Evolutionary conservation across 2,329 filamentous ascomycete genomes (phyloP).

Genomic region (Aspergillus bombycis): DNA sequence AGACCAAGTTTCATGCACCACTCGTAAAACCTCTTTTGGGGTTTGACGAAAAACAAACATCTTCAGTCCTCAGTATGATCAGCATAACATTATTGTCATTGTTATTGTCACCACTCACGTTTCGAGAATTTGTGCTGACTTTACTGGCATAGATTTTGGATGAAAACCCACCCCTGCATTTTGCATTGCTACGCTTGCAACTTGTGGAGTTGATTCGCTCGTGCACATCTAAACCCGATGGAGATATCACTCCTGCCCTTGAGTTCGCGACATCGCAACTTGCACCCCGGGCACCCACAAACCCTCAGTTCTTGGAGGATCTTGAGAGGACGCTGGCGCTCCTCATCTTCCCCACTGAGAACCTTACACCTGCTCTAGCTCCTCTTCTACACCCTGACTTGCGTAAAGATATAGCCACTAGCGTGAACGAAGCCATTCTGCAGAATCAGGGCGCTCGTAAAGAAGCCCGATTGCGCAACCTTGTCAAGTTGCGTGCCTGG

Average conservation of each 20-base stretch:
- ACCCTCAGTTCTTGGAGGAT: slow-evolving; percentile 78
- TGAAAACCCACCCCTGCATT: slow-evolving; percentile 79
- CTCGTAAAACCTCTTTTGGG: slow-evolving; percentile 83
- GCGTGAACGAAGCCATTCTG: slow-evolving; percentile 88
- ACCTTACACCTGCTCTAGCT: slow-evolving; percentile 73
- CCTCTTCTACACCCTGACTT: slow-evolving; percentile 78
- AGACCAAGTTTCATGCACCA: slow-evolving; percentile 99
- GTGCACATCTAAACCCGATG: slow-evolving; percentile 66
- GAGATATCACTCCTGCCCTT: slow-evolving; percentile 78
- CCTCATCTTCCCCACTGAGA: slow-evolving; percentile 83
- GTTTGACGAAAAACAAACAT: slow-evolving; percentile 81
- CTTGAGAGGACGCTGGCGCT: slow-evolving; percentile 92
- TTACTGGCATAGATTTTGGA: slow-evolving; percentile 76
- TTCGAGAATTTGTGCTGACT: slow-evolving; percentile 27
- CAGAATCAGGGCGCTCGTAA: slow-evolving; percentile 70
- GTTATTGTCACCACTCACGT: slow-evolving; percentile 12
- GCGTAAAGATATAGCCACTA: slow-evolving; percentile 78
- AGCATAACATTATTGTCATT: slow-evolving; percentile 33
- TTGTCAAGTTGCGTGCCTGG: slow-evolving; percentile 84
- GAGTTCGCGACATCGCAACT: slow-evolving; percentile 87
- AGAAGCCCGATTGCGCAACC: slow-evolving; percentile 78
- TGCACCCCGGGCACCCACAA: slow-evolving; percentile 81
- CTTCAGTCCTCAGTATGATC: slow-evolving; percentile 90
- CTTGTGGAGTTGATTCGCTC: slow-evolving; percentile 88
- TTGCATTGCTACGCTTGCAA: slow-evolving; percentile 85